Evolutionary conservation across 2,329 filamentous ascomycete species (phyloP), one percentile per base, ranked within the genome.

Genomic region (Colletotrichum simmondsii): DNA sequence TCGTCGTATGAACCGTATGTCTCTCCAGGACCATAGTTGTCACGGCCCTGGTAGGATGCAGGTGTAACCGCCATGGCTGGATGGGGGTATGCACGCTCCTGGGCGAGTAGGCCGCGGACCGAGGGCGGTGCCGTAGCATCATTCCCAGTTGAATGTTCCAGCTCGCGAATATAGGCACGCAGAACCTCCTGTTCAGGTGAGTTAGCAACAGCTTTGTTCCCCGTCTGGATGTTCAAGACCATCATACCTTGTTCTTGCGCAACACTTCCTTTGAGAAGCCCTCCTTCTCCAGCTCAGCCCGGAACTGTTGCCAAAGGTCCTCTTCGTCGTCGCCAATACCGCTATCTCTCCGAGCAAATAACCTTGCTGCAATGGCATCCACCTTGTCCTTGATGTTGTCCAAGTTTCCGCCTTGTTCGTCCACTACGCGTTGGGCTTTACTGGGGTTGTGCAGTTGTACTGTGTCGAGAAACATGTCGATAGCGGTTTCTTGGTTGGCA

Each of bases 361-460:
- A 83, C 12, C 85, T 84, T 12, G 83, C 79, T 3, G 90, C 90
- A 74, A 92, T 87, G 35, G 80, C 80, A 75, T 92, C 90, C 37
- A 92, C 87, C 76, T 91, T 90, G 77, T 90, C 87, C 78, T 90
- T 88, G 77, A 92, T 90, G 8, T 79, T 78, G 69, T 91, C 87
- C 42, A 91, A 80, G 28, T 85, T 81, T 22, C 82, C 79, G 56
- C 79, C 83, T 58, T 82, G 81, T n/a, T 81, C 79, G 49, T 83
- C 77, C 12, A 79, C 79, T 61, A 82, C 78, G 73, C 74, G 76
- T 75, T 42, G 73, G 77, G 76, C 71, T 81, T 84, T 86, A 22
- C 82, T 81, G 0, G 84, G 83, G 68, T 86, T 85, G 69, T 87
- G 85, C 56, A 90, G 77, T 77, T 91, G 89, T 22, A 92, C 84